A percentile compares a stretch with the other conserved stretches of the same genome.
These are phyloP conservation scores for Nevesoporus exiguus DNA, from an alignment of 768 basidiomycete species.

Conservation along the genomic window DNA sequence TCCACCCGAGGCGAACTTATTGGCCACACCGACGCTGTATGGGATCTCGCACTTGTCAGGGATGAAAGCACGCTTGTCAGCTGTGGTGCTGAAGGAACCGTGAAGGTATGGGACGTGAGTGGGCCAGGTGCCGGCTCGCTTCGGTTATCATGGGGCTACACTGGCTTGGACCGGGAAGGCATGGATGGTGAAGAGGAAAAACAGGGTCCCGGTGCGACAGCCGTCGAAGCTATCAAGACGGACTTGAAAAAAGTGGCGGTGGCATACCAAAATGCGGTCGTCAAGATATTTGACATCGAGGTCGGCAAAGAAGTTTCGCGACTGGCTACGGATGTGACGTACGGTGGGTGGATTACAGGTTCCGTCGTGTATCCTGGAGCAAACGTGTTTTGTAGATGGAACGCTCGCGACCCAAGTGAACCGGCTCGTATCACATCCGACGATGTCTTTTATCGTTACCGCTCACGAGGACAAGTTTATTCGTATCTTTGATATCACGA, in stretches of 20 bases:
- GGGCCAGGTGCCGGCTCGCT: constrained; percentile 58
- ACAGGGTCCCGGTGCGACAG: constrained; percentile 61
- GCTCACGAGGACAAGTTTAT: constrained; percentile 95
- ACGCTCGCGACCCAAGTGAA: constrained; percentile 80
- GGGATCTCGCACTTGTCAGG: constrained; percentile 87
- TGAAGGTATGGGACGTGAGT: constrained; percentile 92
- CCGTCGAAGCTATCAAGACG: constrained; percentile 77
- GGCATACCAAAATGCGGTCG: constrained; percentile 82
- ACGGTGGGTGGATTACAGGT: constrained; percentile 40
- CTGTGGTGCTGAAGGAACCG: constrained; percentile 85
- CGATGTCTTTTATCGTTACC: constrained; percentile 81
- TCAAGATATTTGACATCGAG: constrained; percentile 91
- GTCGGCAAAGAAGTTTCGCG: constrained; percentile 73
- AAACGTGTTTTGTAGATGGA: constrained; percentile 47
- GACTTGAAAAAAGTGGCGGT: constrained; percentile 87
- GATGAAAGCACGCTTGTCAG: constrained; percentile 84
- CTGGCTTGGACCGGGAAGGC: constrained; percentile 51
- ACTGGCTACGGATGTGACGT: constrained; percentile 55
- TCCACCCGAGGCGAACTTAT: constrained; percentile 76
- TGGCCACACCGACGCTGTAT: constrained; percentile 93
- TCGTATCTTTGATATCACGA: constrained; percentile 79
- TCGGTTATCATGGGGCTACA: constrained; percentile 77
- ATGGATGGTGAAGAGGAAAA: constrained; percentile 45
- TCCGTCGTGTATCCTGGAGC: neutral
- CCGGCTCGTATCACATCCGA: constrained; percentile 84